Percentiles rank a stretch among this genome's conserved stretches.
Evolutionary conservation across 129 eudicot species (phyloP).

Genomic region (Logfia minima): DNA sequence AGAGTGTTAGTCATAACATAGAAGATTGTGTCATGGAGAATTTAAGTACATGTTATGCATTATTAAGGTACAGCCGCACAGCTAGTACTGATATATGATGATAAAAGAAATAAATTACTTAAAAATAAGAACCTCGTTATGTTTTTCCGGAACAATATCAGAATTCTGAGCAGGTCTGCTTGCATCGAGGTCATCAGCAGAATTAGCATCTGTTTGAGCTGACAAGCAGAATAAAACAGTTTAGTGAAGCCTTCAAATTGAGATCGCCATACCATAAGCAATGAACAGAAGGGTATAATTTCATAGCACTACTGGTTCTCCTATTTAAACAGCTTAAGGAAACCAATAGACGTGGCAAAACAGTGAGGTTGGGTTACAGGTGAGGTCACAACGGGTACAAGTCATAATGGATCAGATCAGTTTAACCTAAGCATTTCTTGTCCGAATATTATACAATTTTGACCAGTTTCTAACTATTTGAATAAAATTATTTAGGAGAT

Average conservation of each 20-base stretch:
- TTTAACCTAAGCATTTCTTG: background rate
- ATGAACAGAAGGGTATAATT: conserved; percentile 1
- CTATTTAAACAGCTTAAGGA: conserved; percentile 10
- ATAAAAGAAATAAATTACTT: background rate
- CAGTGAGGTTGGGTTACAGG: too few species aligned
- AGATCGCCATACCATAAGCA: conserved; percentile 6
- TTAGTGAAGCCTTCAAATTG: conserved; percentile 4
- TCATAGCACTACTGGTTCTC: background rate
- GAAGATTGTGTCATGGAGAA: background rate
- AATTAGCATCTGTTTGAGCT: conserved; percentile 41
- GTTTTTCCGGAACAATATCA: conserved; percentile 37
- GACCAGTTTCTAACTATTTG: background rate
- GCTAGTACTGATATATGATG: background rate
- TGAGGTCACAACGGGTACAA: background rate
- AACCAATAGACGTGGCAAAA: background rate
- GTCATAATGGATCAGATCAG: background rate
- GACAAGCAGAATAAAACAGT: conserved; percentile 14
- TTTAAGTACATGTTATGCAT: background rate
- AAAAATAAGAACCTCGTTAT: conserved; percentile 46
- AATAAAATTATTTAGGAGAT: too few species aligned
- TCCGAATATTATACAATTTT: background rate
- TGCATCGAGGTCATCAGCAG: conserved; percentile 10
- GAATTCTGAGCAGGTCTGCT: conserved; percentile 25
- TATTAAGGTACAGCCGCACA: background rate
- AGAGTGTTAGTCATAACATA: background rate